Base-by-base conservation (phyloP, 805 yeast species). In the Lachancea lanzarotensis region DNA sequence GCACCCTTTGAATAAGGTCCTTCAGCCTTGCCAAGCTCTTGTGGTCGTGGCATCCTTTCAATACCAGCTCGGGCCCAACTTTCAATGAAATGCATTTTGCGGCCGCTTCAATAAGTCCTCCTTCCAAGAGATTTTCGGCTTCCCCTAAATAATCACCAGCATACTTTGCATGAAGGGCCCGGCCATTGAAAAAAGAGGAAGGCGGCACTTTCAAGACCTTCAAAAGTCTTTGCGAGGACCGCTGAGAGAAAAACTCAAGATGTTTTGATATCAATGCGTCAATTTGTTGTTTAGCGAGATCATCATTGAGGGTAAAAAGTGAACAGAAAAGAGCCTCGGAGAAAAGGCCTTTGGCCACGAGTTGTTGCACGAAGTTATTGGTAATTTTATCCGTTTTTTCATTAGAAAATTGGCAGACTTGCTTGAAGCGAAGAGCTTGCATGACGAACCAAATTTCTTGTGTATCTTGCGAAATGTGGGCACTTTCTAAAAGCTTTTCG, bases 21-120 rank as follows among this genome's bases (percentile, higher is more conserved):
- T 57, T 53, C n/a, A 78, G 52, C 10, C 56, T 51, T 5, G 46
- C 38, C 20, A 70, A 43, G 34, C 52, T 49, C 3, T 56, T 45
- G 1, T 62, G 65, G 45, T 75, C 73, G n/a, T 75, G 69, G 13
- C 81, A 74, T 36, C 52, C 41, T 9, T 42, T 44, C 30, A 64
- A 36, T 1, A 90, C 76, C 2, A 82, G 75, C 12, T 64, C 60
- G 8, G 98, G 98, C 0, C 91, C 98, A 26, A 88, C 82, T 2
- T 70, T 60, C 1, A 67, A 57, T 8, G 81, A 53, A 3, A 86
- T 63, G 1, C 78, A 65, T 2, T 65, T 58, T 55, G 86, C 93
- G 0, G 96, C 95, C 33, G 76, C 79, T 0, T 64, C 69, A 68
- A 76, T 76, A 40, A 74, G 60, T 10, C 68, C 70, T 0, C 95